These are phyloP conservation scores for Lachnellula subtilissima DNA, from an alignment of 2,329 filamentous ascomycete genomes.

Conservation along the genomic window DNA sequence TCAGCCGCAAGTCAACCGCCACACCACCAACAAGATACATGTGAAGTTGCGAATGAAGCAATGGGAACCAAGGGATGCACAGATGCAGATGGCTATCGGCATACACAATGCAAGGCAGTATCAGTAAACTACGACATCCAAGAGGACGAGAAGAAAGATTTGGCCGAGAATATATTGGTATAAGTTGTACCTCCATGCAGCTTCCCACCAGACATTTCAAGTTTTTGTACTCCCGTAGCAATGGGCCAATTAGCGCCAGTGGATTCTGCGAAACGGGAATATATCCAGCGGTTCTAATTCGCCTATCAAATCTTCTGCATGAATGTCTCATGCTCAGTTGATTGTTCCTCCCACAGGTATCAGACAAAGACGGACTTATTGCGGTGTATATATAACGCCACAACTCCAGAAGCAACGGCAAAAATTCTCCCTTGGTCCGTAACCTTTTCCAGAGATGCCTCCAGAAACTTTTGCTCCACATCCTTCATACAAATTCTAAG, in stretches of 20 bases:
- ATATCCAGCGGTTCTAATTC: constrained; percentile 15
- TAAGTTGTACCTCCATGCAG: constrained; percentile 6
- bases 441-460: neutral
- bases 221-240: neutral
- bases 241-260: constrained; percentile 3
- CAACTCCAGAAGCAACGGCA: neutral
- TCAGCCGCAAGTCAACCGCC: neutral
- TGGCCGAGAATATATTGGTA: neutral
- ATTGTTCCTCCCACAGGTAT: neutral
- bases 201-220: neutral
- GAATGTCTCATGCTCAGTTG: constrained; percentile 1
- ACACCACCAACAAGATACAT: neutral
- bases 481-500: constrained; percentile 8
- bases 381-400: neutral
- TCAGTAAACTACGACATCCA: neutral
- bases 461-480: neutral
- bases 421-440: neutral
- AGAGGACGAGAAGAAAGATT: neutral
- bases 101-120: neutral
- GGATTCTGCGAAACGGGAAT: constrained; percentile 7
- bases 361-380: neutral
- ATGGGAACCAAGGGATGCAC: neutral
- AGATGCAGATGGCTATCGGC: neutral
- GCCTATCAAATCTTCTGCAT: neutral
- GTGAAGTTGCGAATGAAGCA: neutral